A percentile compares a stretch with the other conserved stretches of the same genome.
Conservation (phyloP, 352 stramenopile genomes). For the Phytopythium ostracodes region DNA sequence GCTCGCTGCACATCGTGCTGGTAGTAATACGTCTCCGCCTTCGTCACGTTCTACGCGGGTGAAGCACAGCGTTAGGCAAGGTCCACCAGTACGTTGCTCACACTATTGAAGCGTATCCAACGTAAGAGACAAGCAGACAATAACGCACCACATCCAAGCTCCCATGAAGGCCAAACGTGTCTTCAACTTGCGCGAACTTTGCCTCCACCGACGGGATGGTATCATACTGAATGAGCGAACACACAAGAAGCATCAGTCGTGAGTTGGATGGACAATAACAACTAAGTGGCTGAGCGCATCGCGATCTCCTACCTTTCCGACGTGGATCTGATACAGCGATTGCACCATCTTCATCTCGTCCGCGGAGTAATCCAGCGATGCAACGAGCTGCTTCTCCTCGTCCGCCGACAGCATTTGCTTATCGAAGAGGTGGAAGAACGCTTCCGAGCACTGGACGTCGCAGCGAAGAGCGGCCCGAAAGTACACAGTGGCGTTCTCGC, state of each 20-base stretch:
- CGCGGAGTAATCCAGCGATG: slow-evolving; percentile 56
- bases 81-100: not conserved
- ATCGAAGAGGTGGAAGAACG: slow-evolving; percentile 83
- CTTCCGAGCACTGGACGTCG: slow-evolving; percentile 80
- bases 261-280: not conserved
- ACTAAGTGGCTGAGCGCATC: too few relatives aligned
- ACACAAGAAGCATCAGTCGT: not conserved
- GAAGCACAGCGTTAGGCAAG: not conserved
- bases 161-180: slow-evolving; percentile 40
- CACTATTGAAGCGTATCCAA: not conserved
- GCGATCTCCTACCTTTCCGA: slow-evolving; percentile 42
- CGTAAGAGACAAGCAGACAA: not conserved
- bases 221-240: slow-evolving; percentile 47
- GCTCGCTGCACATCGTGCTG: slow-evolving; percentile 82
- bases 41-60: slow-evolving; percentile 51
- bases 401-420: slow-evolving; percentile 78
- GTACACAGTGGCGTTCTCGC: slow-evolving; percentile 74
- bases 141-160: slow-evolving; percentile 66
- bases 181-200: slow-evolving; percentile 62
- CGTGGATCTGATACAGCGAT: slow-evolving; percentile 57
- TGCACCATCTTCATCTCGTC: slow-evolving; percentile 62
- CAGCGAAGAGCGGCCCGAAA: slow-evolving; percentile 73
- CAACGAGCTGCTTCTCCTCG: slow-evolving; percentile 67
- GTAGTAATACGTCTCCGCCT: slow-evolving; percentile 82
- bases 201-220: slow-evolving; percentile 37